Base-by-base conservation (phyloP, 164 flowering plant genomes). In the Liriodendron chinense region DNA sequence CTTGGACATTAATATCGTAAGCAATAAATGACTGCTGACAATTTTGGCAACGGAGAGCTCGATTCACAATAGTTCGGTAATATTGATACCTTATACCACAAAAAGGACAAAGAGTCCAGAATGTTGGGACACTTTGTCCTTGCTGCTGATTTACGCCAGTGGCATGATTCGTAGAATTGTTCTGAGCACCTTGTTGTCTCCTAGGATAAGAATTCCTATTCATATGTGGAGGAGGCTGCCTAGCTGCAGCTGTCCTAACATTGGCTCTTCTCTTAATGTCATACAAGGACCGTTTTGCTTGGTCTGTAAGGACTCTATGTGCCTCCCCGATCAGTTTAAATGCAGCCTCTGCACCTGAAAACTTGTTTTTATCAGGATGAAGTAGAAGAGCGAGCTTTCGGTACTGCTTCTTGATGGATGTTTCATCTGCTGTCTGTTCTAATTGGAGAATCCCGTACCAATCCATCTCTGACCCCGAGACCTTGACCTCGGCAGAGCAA, bases 341-440 rank as follows among this genome's bases (percentile, higher is more conserved):
- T 20, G 98, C 99, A 75, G 90, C 90, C 79, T 89, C 92, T 18
- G 99, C 99, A 65, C 99, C 99, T 22, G 88, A 49, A 79, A 90
- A 87, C 72, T 88, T 86, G 81, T 93, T 95, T 78, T 93, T 95
- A 74, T 95, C 98, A 43, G 99, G 99, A 78, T 93, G 97, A 75
- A 93, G 94, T 3, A 69, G 79, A 34, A 93, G 89, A 23, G 96
- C 99, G 70, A 90, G 83, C 80, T 89, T 93, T 72, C 91, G 74
- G 69, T 84, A 95, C 75, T 93, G 99, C 79, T 90, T 93, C 86
- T 82, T 93, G 69, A 95, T 87, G 7, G 86, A 63, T 9, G 83
- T 79, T 64, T 90, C 99, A 79, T 92, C 91, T 6, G 99, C 87
- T 1, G 86, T 84, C 65, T 78, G 83, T 48, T 83, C 88, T 74